Evolutionary conservation across 1,284 basidiomycete species (phyloP).

Genomic region (Tetrapyrgos nigripes): DNA sequence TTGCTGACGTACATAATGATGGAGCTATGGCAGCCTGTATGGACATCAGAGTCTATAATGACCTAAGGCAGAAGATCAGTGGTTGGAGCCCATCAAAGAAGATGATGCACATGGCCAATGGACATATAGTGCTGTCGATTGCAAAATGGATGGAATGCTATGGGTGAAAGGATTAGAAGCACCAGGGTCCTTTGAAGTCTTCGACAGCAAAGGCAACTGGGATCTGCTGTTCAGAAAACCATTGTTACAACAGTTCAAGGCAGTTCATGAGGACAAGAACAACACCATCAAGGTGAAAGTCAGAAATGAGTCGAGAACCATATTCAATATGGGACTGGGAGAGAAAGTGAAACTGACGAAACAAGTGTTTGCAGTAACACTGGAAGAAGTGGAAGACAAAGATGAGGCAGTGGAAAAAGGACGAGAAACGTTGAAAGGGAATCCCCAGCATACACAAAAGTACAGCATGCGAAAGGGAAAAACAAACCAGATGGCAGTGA

Average conservation of each 20-base stretch:
- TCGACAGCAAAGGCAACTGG: constrained; percentile 37
- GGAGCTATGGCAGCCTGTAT: constrained; percentile 37
- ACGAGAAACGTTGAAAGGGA: too few relatives aligned
- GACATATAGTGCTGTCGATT: constrained; percentile 25
- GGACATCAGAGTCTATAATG: constrained; percentile 20
- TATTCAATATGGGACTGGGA: constrained; percentile 7
- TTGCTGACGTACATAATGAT: constrained; percentile 20
- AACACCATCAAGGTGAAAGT: too few relatives aligned
- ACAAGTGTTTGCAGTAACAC: too few relatives aligned
- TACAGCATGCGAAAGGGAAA: too few relatives aligned
- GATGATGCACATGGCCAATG: constrained; percentile 35
- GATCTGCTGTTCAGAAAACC: too few relatives aligned
- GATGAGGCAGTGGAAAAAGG: too few relatives aligned
- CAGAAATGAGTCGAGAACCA: not conserved
- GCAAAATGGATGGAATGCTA: constrained; percentile 32
- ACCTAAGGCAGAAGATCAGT: constrained; percentile 17
- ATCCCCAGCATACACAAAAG: too few relatives aligned
- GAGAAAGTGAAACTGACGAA: not conserved
- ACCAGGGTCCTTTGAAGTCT: constrained; percentile 34
- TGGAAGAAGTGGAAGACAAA: too few relatives aligned
- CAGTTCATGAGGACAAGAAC: too few relatives aligned
- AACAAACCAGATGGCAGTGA: too few relatives aligned
- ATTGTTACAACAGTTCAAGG: too few relatives aligned
- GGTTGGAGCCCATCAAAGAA: constrained; percentile 18
- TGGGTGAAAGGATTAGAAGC: constrained; percentile 16